phyloP scores from a whole-genome alignment of 345 rosid species.

The Aquilaria sinensis region DNA sequence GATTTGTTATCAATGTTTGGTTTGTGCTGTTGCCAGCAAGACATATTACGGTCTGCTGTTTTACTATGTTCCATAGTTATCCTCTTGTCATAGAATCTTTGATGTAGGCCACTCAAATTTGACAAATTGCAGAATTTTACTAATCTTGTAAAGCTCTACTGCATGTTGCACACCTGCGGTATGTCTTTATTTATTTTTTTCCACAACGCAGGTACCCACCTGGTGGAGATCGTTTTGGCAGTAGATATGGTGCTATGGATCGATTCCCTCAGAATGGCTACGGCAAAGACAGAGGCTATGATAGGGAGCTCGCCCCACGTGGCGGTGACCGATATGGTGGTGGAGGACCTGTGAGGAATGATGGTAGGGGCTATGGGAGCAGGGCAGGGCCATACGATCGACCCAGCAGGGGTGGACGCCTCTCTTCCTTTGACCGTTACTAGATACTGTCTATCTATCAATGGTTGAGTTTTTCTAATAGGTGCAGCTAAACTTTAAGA shows the following conservation, averaged over 20 bases:
- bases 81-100: too few relatives aligned
- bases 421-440: conserved; percentile 74
- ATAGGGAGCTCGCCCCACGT: conserved; percentile 57
- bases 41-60: too few relatives aligned
- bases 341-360: conserved; percentile 68
- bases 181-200: too few relatives aligned
- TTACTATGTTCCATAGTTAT: too few relatives aligned
- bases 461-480: too few relatives aligned
- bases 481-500: not conserved
- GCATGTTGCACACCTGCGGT: too few relatives aligned
- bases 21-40: too few relatives aligned
- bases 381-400: conserved; percentile 80
- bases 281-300: conserved; percentile 69
- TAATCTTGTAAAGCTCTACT: too few relatives aligned
- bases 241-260: conserved; percentile 66
- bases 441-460: conserved; percentile 8
- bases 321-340: conserved; percentile 59
- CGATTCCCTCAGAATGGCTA: conserved; percentile 66
- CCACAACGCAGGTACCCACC: conserved; percentile 56
- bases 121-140: too few relatives aligned
- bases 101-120: too few relatives aligned
- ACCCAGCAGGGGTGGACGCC: conserved; percentile 63
- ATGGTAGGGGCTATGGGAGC: conserved; percentile 66
- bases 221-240: conserved; percentile 66
- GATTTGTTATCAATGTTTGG: too few relatives aligned